A percentile compares a stretch with the other conserved stretches of the same genome.
Conservation (phyloP, 805 yeast species). For the Zygoascus flipseniorum region DNA sequence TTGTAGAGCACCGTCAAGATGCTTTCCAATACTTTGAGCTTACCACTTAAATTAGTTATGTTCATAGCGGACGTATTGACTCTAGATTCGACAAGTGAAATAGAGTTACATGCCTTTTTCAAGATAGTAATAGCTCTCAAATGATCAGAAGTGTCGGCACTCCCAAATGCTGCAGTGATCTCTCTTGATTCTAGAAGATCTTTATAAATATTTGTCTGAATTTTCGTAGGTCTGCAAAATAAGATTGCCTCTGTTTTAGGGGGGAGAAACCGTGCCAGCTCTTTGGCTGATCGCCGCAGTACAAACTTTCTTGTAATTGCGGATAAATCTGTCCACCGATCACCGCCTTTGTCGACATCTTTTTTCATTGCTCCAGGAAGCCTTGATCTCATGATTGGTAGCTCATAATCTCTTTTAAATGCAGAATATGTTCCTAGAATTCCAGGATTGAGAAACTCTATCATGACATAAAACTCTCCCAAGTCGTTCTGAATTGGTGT, state of each 20-base stretch:
- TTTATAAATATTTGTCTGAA: slow-evolving; percentile 50
- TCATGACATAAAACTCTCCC: slow-evolving; percentile 68
- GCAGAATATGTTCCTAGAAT: slow-evolving; percentile 53
- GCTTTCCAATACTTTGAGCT: slow-evolving; percentile 50
- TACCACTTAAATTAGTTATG: slow-evolving; percentile 38
- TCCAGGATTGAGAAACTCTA: slow-evolving; percentile 80
- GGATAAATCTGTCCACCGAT: slow-evolving; percentile 54
- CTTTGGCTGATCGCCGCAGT: slow-evolving; percentile 60
- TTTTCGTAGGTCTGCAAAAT: slow-evolving; percentile 65
- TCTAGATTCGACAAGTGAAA: slow-evolving; percentile 50
- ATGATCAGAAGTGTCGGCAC: slow-evolving; percentile 30
- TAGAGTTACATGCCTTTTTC: slow-evolving; percentile 79
- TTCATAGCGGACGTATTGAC: slow-evolving; percentile 26
- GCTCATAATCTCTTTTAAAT: slow-evolving; percentile 43
- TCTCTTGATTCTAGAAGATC: slow-evolving; percentile 35
- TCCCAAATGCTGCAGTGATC: slow-evolving; percentile 25
- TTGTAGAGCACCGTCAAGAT: slow-evolving; percentile 43
- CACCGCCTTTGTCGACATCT: slow-evolving; percentile 49
- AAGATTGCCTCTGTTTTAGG: slow-evolving; percentile 67
- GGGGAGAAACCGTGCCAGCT: slow-evolving; percentile 51
- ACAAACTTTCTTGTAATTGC: slow-evolving; percentile 56
- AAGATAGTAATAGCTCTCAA: slow-evolving; percentile 64
- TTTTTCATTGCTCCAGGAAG: slow-evolving; percentile 49
- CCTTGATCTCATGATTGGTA: slow-evolving; percentile 66
- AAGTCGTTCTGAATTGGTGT: slow-evolving; percentile 94